Evolutionary conservation across 2,329 filamentous ascomycete genomes (phyloP).

Genomic region (Falciphora oryzae): DNA sequence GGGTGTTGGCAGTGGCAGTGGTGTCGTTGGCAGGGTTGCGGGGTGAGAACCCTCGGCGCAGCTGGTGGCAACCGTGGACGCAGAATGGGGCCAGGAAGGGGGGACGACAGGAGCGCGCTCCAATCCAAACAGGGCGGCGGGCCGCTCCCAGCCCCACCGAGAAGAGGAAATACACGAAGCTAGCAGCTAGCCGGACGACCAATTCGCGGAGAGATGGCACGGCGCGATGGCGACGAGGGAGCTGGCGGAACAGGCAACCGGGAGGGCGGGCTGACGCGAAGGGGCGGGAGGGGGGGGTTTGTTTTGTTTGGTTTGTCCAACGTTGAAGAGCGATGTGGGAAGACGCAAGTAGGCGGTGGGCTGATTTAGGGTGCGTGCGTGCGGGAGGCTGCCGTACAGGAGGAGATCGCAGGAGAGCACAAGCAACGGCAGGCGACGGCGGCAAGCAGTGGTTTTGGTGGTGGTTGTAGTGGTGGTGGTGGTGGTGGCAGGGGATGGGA

Average conservation of each 20-base stretch:
- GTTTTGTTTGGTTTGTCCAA: neutral
- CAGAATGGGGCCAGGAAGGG: conserved; percentile 15
- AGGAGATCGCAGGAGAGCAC: neutral
- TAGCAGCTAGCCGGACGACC: neutral
- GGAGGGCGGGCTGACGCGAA: too few relatives aligned
- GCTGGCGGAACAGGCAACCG: neutral
- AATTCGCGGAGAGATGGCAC: neutral
- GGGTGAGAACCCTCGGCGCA: conserved; percentile 12
- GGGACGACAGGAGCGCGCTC: conserved; percentile 1
- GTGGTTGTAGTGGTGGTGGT: neutral
- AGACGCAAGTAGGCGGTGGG: neutral
- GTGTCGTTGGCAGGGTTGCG: neutral
- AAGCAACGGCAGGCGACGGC: neutral
- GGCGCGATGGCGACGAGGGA: neutral
- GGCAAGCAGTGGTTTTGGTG: too few relatives aligned
- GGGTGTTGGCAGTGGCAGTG: neutral
- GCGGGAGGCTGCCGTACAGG: neutral
- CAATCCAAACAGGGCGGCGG: neutral
- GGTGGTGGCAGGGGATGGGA: neutral
- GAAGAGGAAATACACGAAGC: neutral
- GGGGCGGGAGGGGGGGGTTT: neutral
- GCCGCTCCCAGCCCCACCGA: neutral
- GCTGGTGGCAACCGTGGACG: conserved; percentile 10
- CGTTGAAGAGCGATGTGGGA: neutral
- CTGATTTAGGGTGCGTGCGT: neutral